Evolutionary conservation across 2,329 filamentous ascomycete species (phyloP).

Genomic region (Penicillium sp.): DNA sequence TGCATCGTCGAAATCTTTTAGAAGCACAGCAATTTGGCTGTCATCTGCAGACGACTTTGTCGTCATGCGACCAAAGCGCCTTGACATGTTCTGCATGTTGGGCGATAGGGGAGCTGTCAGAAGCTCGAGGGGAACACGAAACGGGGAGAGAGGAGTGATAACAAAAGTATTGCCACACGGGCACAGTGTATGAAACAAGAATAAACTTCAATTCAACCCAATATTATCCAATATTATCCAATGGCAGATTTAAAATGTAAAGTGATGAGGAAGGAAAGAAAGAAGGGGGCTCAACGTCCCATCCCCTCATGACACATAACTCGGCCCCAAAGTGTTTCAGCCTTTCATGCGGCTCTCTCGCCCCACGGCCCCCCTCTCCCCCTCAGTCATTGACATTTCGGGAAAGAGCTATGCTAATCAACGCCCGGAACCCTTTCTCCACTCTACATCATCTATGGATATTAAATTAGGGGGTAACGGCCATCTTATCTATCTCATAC

Average conservation of each 20-base stretch:
- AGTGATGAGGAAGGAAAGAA: not conserved
- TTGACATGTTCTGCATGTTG: constrained; percentile 58
- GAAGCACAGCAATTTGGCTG: constrained; percentile 69
- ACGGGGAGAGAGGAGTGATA: not conserved
- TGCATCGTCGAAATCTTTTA: constrained; percentile 78
- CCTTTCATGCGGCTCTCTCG: constrained; percentile 24
- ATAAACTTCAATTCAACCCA: not conserved
- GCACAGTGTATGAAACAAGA: not conserved
- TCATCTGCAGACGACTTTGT: constrained; percentile 71
- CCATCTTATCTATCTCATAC: not conserved
- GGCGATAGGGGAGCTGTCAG: not conserved
- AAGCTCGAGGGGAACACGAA: not conserved
- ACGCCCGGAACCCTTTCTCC: not conserved
- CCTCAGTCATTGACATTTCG: not conserved
- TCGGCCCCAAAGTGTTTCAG: constrained; percentile 18
- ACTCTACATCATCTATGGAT: not conserved
- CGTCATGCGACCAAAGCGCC: constrained; percentile 68
- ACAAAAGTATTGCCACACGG: not conserved
- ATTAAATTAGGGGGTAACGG: not conserved
- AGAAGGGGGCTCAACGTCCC: not conserved
- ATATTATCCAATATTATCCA: not conserved
- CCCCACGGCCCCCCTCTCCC: not conserved
- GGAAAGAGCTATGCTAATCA: not conserved
- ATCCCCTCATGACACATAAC: constrained; percentile 5
- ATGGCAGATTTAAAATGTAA: not conserved